Percentiles rank a stretch among this genome's conserved stretches.
Evolutionary conservation across 192 early-diverging fungal species (phyloP).

Genomic region (Gamsiella multidivaricata): DNA sequence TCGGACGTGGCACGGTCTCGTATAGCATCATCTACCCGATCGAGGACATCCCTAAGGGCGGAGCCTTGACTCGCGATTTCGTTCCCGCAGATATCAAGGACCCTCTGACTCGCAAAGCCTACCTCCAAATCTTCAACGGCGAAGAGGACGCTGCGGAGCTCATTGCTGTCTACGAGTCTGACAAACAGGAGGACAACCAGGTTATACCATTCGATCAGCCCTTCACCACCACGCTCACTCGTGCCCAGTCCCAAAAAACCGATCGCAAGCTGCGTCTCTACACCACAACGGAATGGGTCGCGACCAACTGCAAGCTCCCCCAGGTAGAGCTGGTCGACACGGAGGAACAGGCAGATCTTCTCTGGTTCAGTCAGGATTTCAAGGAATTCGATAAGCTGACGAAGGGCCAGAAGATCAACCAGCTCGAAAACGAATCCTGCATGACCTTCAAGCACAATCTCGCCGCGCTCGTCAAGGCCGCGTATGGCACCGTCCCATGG

Average conservation of each 20-base stretch:
- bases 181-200: conserved; percentile 39
- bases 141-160: conserved; percentile 37
- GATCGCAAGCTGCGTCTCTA: conserved; percentile 36
- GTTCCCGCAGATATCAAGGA: conserved; percentile 68
- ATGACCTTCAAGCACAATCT: conserved; percentile 59
- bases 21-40: conserved; percentile 76
- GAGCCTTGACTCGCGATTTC: conserved; percentile 66
- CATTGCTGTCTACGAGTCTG: conserved; percentile 50
- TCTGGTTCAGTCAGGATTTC: conserved; percentile 59
- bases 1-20: conserved; percentile 62
- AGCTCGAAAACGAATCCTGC: conserved; percentile 57
- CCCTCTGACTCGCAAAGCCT: conserved; percentile 59
- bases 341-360: conserved; percentile 51
- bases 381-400: conserved; percentile 55
- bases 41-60: conserved; percentile 61
- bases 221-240: conserved; percentile 29
- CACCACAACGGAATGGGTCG: conserved; percentile 58
- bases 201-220: conserved; percentile 43
- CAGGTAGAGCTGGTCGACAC: conserved; percentile 51
- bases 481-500: conserved; percentile 56
- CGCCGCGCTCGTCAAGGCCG: conserved; percentile 52
- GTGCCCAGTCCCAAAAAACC: background rate
- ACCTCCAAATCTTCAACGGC: conserved; percentile 62
- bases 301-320: conserved; percentile 52
- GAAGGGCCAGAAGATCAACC: conserved; percentile 56